Base-by-base conservation (phyloP, 1,284 basidiomycete species). In the Mycena citricolor region DNA sequence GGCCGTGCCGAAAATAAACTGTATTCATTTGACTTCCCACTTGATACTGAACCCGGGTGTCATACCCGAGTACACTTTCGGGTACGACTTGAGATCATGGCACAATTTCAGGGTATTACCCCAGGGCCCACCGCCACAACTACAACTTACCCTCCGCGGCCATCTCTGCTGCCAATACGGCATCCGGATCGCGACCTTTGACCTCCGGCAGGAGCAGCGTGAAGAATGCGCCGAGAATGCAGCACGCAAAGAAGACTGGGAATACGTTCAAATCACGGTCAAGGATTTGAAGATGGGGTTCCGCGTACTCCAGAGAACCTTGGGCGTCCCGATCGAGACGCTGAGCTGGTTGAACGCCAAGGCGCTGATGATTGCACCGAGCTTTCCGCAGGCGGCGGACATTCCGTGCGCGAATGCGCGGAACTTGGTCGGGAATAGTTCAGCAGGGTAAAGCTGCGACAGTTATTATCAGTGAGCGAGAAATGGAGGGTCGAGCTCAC, bases 381-480 rank as follows among this genome's bases (percentile, higher is more conserved):
- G 70, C 65, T 93, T 93, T 29, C 87, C 87, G 8, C 72, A 73
- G 0, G 87, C 89, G 12, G 90, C 90, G 1, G 82, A 86, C 45
- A 90, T 75, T 46, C 90, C 90, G 64, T 92, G 90, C 7, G 86
- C 87, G 43, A 81, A 83, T 5, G 84, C 86, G 39, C 83, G 74
- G 69, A 83, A 90, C 23, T 84, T 74, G 2, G 91, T 93, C 2
- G 90, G 90, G 79, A 93, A 94, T 45, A 75, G 57, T 68, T 91
- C 87, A 8, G 83, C 85, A n/a, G 89, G 88, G 60, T 81, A 82
- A n/a, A n/a, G n/a, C n/a, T n/a, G n/a, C n/a, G n/a, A n/a, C n/a
- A n/a, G n/a, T n/a, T n/a, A n/a, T n/a, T n/a, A n/a, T n/a, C n/a
- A n/a, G n/a, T n/a, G n/a, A n/a, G n/a, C n/a, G n/a, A n/a, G n/a